These are phyloP conservation scores for Penicillium chermesinum DNA, from an alignment of 495 filamentous ascomycete species.

Conservation along the genomic window DNA sequence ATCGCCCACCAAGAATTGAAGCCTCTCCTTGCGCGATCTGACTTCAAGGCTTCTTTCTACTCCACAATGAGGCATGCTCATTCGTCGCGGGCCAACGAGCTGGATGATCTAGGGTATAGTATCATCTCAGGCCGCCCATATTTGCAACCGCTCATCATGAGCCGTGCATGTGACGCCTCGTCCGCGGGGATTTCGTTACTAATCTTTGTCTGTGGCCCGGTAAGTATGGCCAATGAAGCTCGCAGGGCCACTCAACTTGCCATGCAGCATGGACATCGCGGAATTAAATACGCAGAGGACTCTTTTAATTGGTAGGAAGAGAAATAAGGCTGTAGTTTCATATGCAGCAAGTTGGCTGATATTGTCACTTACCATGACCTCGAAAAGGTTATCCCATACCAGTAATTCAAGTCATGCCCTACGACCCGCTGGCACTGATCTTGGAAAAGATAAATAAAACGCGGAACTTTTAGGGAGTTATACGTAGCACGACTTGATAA, in stretches of 20 bases:
- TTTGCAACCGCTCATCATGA: conserved; percentile 28
- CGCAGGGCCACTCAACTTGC: conserved; percentile 36
- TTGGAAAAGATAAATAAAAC: too few relatives aligned
- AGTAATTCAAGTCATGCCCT: too few relatives aligned
- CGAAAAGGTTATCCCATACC: too few relatives aligned
- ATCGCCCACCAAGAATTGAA: conserved; percentile 27
- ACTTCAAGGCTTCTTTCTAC: conserved; percentile 37
- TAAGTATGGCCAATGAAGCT: conserved; percentile 44
- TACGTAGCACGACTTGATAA: too few relatives aligned
- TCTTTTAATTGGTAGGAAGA: conserved; percentile 38
- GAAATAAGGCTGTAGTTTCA: too few relatives aligned
- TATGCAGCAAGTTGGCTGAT: too few relatives aligned
- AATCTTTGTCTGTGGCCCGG: conserved; percentile 48
- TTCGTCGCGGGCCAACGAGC: not conserved
- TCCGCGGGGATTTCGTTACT: conserved; percentile 23
- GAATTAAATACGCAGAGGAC: conserved; percentile 41
- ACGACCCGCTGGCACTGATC: too few relatives aligned
- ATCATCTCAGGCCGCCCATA: conserved; percentile 30
- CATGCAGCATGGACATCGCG: conserved; percentile 28
- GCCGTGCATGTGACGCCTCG: conserved; percentile 25
- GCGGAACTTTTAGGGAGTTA: too few relatives aligned
- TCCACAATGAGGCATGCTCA: conserved; percentile 22
- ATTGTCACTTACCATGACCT: too few relatives aligned
- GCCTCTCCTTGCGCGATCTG: conserved; percentile 22
- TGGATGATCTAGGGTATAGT: conserved; percentile 8